phyloP scores from a whole-genome alignment of 139 green algal species.

The Picochlorum costavermella region DNA sequence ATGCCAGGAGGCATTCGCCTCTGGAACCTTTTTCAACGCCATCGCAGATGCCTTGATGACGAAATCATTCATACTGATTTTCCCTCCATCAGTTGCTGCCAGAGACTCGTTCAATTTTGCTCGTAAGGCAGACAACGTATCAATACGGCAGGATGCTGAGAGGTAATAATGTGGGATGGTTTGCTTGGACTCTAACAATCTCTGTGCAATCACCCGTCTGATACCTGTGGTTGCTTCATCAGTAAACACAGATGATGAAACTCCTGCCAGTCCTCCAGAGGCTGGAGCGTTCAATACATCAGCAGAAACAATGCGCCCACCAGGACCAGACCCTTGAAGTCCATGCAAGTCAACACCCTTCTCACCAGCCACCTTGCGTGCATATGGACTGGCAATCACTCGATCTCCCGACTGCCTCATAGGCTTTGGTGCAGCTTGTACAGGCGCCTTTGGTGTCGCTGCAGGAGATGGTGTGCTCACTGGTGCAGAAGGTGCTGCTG shows the following conservation, averaged over 20 bases:
- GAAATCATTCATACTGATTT: conserved; percentile 96
- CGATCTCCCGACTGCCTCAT: conserved; percentile 32
- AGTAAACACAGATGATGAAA: conserved; percentile 22
- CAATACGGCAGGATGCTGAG: conserved; percentile 51
- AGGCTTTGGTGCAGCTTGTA: neutral
- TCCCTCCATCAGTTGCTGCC: conserved; percentile 40
- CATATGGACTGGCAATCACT: conserved; percentile 65
- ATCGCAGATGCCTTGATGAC: conserved; percentile 86
- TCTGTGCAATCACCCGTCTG: conserved; percentile 69
- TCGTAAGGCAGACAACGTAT: conserved; percentile 13
- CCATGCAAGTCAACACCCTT: conserved; percentile 51
- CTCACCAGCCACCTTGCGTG: conserved; percentile 64
- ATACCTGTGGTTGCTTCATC: conserved; percentile 77
- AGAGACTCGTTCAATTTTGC: conserved; percentile 54
- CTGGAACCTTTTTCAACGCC: conserved; percentile 70
- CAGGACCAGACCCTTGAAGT: conserved; percentile 50
- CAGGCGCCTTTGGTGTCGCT: conserved; percentile 10
- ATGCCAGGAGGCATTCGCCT: conserved; percentile 68
- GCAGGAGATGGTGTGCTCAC: conserved; percentile 3
- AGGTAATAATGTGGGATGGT: conserved; percentile 98
- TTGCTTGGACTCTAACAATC: conserved; percentile 89
- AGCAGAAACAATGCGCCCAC: conserved; percentile 64
- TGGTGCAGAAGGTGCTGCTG: conserved; percentile 26
- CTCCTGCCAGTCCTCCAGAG: neutral
- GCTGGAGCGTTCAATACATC: conserved; percentile 58